These are phyloP conservation scores for Ailanthus altissimus DNA, from an alignment of 345 rosid genomes.

Conservation along the genomic window DNA sequence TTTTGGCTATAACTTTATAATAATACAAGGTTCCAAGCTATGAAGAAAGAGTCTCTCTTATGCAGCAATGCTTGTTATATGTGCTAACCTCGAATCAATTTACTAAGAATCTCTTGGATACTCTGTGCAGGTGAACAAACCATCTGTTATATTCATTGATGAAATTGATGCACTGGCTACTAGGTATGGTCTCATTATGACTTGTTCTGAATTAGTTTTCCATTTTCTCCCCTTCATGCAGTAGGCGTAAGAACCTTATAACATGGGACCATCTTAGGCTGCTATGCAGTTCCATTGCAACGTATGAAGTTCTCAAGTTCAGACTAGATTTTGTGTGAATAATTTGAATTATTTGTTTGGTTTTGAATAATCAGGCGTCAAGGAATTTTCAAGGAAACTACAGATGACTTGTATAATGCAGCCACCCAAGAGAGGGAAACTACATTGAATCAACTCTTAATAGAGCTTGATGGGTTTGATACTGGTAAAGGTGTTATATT, in stretches of 20 bases:
- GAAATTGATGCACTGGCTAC: constrained; percentile 96
- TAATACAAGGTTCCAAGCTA: neutral
- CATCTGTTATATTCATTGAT: constrained; percentile 91
- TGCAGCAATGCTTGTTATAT: constrained; percentile 10
- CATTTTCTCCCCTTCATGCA: no score
- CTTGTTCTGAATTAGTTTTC: neutral
- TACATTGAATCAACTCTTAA: constrained; percentile 88
- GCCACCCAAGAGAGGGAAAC: constrained; percentile 98
- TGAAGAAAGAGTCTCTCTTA: neutral
- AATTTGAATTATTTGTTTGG: constrained; percentile 15
- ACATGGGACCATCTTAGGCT: no score
- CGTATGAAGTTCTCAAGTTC: neutral
- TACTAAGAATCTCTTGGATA: constrained; percentile 26
- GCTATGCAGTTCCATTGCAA: neutral
- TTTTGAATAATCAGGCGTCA: constrained; percentile 62
- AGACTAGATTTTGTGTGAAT: constrained; percentile 9
- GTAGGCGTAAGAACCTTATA: no score
- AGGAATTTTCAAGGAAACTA: constrained; percentile 79
- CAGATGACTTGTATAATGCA: constrained; percentile 83
- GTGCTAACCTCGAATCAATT: constrained; percentile 11
- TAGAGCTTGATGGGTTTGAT: constrained; percentile 98
- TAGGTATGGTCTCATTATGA: constrained; percentile 49
- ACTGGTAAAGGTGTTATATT: constrained; percentile 98
- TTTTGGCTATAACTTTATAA: constrained; percentile 8
- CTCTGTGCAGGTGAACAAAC: constrained; percentile 82